Conservation (phyloP, 441 rosid species). For the Capsella rubella region DNA sequence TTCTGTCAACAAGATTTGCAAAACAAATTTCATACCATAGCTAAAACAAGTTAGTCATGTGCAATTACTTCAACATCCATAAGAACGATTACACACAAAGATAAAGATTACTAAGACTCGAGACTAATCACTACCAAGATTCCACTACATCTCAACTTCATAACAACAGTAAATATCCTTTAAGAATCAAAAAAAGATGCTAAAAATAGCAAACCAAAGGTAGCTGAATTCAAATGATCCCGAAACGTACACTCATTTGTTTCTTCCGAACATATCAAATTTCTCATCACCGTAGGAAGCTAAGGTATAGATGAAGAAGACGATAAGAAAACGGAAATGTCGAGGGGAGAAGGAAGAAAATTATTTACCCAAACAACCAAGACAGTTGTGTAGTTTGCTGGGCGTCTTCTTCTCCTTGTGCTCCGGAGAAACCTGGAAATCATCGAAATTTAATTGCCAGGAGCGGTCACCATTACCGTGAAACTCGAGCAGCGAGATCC, state of each 20-base stretch:
- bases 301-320: neutral
- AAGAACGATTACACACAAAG: neutral
- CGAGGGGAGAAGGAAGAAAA: neutral
- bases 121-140: neutral
- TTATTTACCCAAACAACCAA: constrained; percentile 71
- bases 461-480: constrained; percentile 62
- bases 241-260: neutral
- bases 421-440: constrained; percentile 61
- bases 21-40: neutral
- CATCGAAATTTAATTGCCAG: constrained; percentile 93
- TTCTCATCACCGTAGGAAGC: neutral
- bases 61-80: constrained; percentile 7
- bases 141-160: constrained; percentile 17
- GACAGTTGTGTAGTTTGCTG: constrained; percentile 70
- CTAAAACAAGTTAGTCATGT: neutral
- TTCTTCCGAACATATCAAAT: no score
- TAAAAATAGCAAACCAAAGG: constrained; percentile 20
- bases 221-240: constrained; percentile 9
- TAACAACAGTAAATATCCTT: neutral
- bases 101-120: neutral
- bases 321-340: neutral
- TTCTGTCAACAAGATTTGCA: neutral
- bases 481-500: constrained; percentile 55
- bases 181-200: neutral
- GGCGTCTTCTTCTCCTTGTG: constrained; percentile 56